These are phyloP conservation scores for Calocera viscosa DNA, from an alignment of 768 basidiomycete species.

Conservation along the genomic window DNA sequence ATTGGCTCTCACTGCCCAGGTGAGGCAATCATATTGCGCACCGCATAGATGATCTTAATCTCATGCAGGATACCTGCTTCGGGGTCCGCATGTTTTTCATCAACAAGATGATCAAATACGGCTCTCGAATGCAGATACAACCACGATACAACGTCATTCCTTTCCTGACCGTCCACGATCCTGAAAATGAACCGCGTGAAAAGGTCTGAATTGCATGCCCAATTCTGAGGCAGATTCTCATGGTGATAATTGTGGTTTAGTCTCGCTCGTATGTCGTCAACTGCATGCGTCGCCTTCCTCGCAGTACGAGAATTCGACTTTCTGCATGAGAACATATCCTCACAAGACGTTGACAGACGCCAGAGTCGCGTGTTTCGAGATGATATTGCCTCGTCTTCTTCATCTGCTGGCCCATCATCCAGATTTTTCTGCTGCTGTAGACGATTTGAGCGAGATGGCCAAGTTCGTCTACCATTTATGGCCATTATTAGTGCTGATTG, in stretches of 20 bases:
- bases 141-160: constrained; percentile 70
- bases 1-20: constrained; percentile 66
- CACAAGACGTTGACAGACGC: constrained; percentile 30
- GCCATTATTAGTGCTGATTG: neutral
- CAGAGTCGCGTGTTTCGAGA: constrained; percentile 58
- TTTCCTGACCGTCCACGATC: constrained; percentile 83
- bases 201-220: constrained; percentile 36
- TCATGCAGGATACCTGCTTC: constrained; percentile 66
- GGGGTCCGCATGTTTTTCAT: constrained; percentile 72
- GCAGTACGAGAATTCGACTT: constrained; percentile 15
- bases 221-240: neutral
- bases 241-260: constrained; percentile 6
- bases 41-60: neutral
- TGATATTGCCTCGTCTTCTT: constrained; percentile 72
- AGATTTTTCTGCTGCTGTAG: constrained; percentile 55
- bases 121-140: constrained; percentile 53
- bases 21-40: constrained; percentile 26
- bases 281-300: constrained; percentile 10
- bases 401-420: constrained; percentile 90
- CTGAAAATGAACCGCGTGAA: constrained; percentile 63
- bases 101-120: constrained; percentile 52
- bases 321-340: neutral
- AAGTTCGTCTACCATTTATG: constrained; percentile 41
- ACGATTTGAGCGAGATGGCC: constrained; percentile 62
- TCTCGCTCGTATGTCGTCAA: constrained; percentile 16